A percentile compares a stretch with the other conserved stretches of the same genome.
Conservation (phyloP, 805 yeast species). For the Wickerhamomyces bisporus region DNA sequence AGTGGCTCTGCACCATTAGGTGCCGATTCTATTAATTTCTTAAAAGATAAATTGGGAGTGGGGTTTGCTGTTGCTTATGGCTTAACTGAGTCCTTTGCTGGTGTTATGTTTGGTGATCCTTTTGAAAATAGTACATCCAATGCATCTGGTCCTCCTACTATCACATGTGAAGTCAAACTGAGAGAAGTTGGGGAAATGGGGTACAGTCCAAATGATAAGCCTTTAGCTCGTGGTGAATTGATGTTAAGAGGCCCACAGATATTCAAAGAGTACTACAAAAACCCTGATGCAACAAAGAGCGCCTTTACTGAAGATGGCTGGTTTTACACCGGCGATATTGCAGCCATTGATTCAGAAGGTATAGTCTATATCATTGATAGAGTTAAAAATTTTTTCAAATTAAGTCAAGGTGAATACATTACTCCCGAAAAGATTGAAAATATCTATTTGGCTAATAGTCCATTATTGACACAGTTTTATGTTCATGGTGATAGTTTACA, state of each 20-base stretch:
- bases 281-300: constrained; percentile 46
- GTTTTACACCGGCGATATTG: constrained; percentile 67
- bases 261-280: constrained; percentile 50
- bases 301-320: constrained; percentile 54
- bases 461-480: constrained; percentile 48
- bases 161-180: constrained; percentile 49
- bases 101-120: constrained; percentile 38
- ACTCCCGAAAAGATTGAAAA: constrained; percentile 76
- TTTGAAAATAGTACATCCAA: constrained; percentile 36
- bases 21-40: constrained; percentile 50
- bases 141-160: constrained; percentile 51
- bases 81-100: constrained; percentile 65
- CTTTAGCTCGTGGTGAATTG: constrained; percentile 51
- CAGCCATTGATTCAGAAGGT: constrained; percentile 43
- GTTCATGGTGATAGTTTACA: constrained; percentile 61
- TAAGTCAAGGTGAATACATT: constrained; percentile 60
- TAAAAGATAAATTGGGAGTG: constrained; percentile 49
- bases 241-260: constrained; percentile 60
- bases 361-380: constrained; percentile 61
- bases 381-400: constrained; percentile 72
- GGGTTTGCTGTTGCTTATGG: constrained; percentile 58
- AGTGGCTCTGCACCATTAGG: constrained; percentile 71
- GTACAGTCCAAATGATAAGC: constrained; percentile 32
- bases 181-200: constrained; percentile 60
- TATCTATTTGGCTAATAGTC: constrained; percentile 47